Percentiles rank a stretch among this genome's conserved stretches.
Conservation (phyloP, 106 monocot genomes). For the Dendrobium chrysotoxum region DNA sequence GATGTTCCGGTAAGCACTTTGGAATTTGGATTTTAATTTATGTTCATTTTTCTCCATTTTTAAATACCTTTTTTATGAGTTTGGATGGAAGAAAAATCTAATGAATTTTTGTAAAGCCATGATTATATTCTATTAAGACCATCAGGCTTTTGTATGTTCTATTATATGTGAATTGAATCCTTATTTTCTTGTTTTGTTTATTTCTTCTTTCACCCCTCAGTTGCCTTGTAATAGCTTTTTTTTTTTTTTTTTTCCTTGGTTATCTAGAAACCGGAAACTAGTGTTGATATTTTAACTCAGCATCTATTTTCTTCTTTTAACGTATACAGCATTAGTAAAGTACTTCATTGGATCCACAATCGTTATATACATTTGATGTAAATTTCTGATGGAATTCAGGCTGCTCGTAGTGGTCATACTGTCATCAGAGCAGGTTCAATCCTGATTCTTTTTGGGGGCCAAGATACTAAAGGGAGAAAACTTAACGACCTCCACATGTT, state of each 20-base stretch:
- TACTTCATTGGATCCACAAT: neutral
- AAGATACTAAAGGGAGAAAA: conserved; percentile 70
- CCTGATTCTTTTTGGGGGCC: conserved; percentile 91
- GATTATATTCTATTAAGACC: neutral
- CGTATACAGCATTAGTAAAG: too few relatives aligned
- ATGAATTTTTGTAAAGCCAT: neutral
- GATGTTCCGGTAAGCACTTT: conserved; percentile 71
- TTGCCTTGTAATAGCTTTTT: neutral
- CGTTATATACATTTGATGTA: neutral
- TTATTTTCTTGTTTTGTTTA: neutral
- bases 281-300: neutral
- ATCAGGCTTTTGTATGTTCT: neutral
- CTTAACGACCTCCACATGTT: conserved; percentile 97
- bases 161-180: neutral
- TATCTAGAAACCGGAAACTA: neutral
- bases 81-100: neutral
- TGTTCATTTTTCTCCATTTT: neutral
- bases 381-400: conserved; percentile 35
- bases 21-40: neutral
- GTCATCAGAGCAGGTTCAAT: conserved; percentile 79
- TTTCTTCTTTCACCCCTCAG: neutral
- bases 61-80: neutral
- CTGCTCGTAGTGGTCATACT: conserved; percentile 79
- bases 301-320: too few relatives aligned
- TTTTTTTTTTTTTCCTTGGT: neutral